Evolutionary conservation across 805 yeast genomes (phyloP).

Genomic region (Kockiozyma suomiensis): DNA sequence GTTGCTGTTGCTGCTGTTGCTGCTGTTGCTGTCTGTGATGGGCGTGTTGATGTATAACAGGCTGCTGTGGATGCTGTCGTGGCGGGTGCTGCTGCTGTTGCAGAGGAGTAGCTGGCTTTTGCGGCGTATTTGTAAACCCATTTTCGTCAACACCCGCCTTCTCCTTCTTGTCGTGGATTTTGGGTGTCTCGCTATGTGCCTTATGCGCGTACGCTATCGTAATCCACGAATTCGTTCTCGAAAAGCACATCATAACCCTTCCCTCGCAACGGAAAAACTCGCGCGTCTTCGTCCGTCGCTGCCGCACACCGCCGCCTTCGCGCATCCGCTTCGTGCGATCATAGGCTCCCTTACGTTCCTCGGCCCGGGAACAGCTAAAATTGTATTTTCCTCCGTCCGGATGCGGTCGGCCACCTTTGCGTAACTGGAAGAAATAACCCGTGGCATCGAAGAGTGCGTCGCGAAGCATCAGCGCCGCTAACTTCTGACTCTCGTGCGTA

Average conservation of each 20-base stretch:
- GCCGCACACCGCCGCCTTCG: slow-evolving; percentile 32
- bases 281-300: slow-evolving; percentile 30
- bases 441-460: slow-evolving; percentile 31
- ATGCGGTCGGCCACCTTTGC: slow-evolving; percentile 32
- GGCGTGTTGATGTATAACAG: background rate
- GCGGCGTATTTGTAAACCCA: background rate
- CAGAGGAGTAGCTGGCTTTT: background rate
- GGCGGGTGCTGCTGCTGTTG: slow-evolving; percentile 2
- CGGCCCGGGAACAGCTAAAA: slow-evolving; percentile 32
- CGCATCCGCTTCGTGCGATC: slow-evolving; percentile 34
- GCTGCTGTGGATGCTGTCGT: background rate
- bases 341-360: slow-evolving; percentile 32
- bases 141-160: background rate
- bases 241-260: slow-evolving; percentile 27
- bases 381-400: slow-evolving; percentile 34
- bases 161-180: slow-evolving; percentile 29
- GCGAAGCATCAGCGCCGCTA: slow-evolving; percentile 30
- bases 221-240: slow-evolving; percentile 30
- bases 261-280: slow-evolving; percentile 33
- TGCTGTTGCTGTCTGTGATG: slow-evolving; percentile 15
- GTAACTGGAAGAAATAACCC: slow-evolving; percentile 31
- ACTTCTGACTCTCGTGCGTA: slow-evolving; percentile 30
- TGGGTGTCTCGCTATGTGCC: slow-evolving; percentile 29
- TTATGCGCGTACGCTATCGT: slow-evolving; percentile 29
- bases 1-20: background rate